A percentile compares a stretch with the other conserved stretches of the same genome.
These are phyloP conservation scores for Rhododendron williamsianum DNA, from an alignment of 148 eudicot genomes.

Conservation along the genomic window DNA sequence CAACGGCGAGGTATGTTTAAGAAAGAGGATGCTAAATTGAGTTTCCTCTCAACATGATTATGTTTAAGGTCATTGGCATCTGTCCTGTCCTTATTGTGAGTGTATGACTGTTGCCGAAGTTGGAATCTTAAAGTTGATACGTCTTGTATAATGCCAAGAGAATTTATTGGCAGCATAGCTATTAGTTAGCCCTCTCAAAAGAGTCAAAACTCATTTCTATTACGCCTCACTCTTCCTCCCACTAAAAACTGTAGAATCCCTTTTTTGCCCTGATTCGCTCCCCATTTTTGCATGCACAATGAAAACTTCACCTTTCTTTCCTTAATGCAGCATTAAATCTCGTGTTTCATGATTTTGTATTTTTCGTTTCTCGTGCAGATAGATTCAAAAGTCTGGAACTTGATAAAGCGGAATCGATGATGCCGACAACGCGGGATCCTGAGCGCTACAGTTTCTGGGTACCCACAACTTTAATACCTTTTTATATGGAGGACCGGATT, in stretches of 20 bases:
- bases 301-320: neutral
- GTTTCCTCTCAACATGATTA: neutral
- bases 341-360: constrained; percentile 54
- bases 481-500: neutral
- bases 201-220: neutral
- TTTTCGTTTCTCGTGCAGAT: constrained; percentile 46
- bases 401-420: constrained; percentile 73
- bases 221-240: neutral
- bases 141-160: neutral
- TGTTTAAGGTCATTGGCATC: neutral
- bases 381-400: constrained; percentile 65
- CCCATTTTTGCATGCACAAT: neutral
- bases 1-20: constrained; percentile 13
- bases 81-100: neutral
- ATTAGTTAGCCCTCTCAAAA: neutral
- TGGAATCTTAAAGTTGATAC: neutral
- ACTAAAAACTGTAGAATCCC: neutral
- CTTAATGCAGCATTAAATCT: constrained; percentile 22
- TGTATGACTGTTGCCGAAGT: neutral
- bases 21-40: neutral
- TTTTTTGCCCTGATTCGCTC: too few species aligned
- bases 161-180: constrained; percentile 1
- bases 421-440: constrained; percentile 73
- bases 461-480: constrained; percentile 18
- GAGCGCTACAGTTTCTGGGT: constrained; percentile 99